A percentile compares a stretch with the other conserved stretches of the same genome.
phyloP scores from a whole-genome alignment of 768 basidiomycete species.

The Calocybe indica region DNA sequence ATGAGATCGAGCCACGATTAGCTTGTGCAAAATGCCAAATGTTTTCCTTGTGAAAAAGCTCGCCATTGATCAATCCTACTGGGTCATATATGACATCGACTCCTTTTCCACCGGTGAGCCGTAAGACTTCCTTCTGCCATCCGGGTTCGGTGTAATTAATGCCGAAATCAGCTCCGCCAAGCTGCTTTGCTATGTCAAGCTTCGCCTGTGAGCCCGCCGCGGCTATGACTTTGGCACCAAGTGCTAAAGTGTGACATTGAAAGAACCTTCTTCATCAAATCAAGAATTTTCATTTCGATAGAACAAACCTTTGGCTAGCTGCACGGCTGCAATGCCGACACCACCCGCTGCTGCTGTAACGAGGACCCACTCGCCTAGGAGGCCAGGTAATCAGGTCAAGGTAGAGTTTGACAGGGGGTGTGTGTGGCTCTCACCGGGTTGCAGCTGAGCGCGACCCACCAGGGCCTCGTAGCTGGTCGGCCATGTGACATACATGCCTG shows the following conservation, averaged over 20 bases:
- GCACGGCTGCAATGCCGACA: slow-evolving; percentile 88
- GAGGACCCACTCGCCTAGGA: slow-evolving; percentile 80
- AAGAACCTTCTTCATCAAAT: neutral
- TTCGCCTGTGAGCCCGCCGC: slow-evolving; percentile 81
- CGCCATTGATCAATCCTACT: slow-evolving; percentile 71
- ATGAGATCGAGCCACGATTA: neutral
- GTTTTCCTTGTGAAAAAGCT: slow-evolving; percentile 5
- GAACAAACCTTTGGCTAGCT: slow-evolving; percentile 78
- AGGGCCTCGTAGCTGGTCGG: slow-evolving; percentile 92
- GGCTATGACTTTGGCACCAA: slow-evolving; percentile 93
- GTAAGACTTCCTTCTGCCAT: slow-evolving; percentile 90
- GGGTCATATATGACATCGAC: slow-evolving; percentile 87
- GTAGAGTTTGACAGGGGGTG: neutral
- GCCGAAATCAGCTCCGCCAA: slow-evolving; percentile 78
- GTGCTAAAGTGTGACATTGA: slow-evolving; percentile 33
- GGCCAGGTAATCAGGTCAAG: neutral
- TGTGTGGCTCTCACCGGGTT: slow-evolving; percentile 48
- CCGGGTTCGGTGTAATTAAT: slow-evolving; percentile 72
- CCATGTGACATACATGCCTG: slow-evolving; percentile 83
- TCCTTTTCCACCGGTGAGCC: slow-evolving; percentile 78
- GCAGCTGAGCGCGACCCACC: slow-evolving; percentile 75
- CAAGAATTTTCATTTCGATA: neutral
- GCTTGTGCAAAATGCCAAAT: neutral
- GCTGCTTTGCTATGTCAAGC: slow-evolving; percentile 65
- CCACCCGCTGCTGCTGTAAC: slow-evolving; percentile 96